These are phyloP conservation scores for Alternaria novae-zelandiae DNA, from an alignment of 2,329 filamentous ascomycete species.

Conservation along the genomic window DNA sequence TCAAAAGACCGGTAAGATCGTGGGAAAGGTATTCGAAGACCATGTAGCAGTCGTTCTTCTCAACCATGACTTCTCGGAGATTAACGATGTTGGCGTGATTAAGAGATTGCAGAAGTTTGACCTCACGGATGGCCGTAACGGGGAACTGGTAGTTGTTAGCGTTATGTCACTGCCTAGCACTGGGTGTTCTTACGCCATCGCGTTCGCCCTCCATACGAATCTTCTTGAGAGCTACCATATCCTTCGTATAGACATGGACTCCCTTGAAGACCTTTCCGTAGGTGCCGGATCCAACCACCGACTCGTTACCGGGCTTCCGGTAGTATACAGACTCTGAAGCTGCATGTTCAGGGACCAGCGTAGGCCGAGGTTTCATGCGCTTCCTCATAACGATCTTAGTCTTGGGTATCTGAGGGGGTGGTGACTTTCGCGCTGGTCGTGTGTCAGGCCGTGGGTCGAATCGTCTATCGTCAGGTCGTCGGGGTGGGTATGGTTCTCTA, in stretches of 20 bases:
- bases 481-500: slow-evolving; percentile 35
- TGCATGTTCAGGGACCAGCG: slow-evolving; percentile 73
- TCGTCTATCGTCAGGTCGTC: slow-evolving; percentile 36
- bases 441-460: slow-evolving; percentile 30
- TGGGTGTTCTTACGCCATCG: slow-evolving; percentile 65
- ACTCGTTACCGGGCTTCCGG: slow-evolving; percentile 95
- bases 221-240: slow-evolving; percentile 83
- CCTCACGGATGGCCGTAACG: slow-evolving; percentile 87
- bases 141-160: slow-evolving; percentile 65
- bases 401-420: slow-evolving; percentile 50
- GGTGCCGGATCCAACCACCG: slow-evolving; percentile 91
- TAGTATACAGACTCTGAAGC: slow-evolving; percentile 90
- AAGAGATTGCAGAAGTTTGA: slow-evolving; percentile 88
- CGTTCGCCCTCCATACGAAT: slow-evolving; percentile 93
- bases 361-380: slow-evolving; percentile 73
- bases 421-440: slow-evolving; percentile 44
- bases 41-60: slow-evolving; percentile 99
- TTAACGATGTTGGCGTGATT: slow-evolving; percentile 83
- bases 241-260: slow-evolving; percentile 88
- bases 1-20: slow-evolving; percentile 91
- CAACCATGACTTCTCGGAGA: slow-evolving; percentile 93
- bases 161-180: not conserved
- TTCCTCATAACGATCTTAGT: slow-evolving; percentile 69
- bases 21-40: slow-evolving; percentile 98
- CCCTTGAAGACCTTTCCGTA: slow-evolving; percentile 96